phyloP scores from a whole-genome alignment of 1,284 basidiomycete genomes.

The Ceratobasidium sp. region DNA sequence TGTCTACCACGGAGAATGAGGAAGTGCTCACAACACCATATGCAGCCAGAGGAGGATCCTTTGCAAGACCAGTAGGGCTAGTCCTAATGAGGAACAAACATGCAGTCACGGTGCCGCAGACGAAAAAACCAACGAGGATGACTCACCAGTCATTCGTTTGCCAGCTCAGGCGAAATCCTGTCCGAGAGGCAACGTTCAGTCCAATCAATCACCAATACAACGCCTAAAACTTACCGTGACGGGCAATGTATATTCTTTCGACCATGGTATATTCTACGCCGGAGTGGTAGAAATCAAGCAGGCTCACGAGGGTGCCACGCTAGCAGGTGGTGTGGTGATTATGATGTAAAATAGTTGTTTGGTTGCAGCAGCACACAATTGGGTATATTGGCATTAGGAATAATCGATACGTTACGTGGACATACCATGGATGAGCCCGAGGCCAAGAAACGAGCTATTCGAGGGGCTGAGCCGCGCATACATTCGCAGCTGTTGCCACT shows the following conservation, averaged over 20 bases:
- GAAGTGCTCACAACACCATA: constrained; percentile 73
- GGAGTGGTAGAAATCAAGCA: constrained; percentile 53
- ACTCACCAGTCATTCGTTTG: constrained; percentile 69
- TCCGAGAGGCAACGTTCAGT: too few relatives aligned
- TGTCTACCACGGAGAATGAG: background rate
- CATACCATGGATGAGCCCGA: constrained; percentile 40
- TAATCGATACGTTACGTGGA: background rate
- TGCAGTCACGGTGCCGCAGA: too few relatives aligned
- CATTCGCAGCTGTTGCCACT: constrained; percentile 1
- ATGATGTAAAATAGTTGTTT: constrained; percentile 32
- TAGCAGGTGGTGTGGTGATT: constrained; percentile 8
- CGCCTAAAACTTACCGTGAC: constrained; percentile 70
- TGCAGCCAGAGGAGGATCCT: constrained; percentile 81
- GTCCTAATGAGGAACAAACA: constrained; percentile 59
- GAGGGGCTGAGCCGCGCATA: constrained; percentile 26
- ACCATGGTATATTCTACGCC: constrained; percentile 53
- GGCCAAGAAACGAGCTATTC: background rate
- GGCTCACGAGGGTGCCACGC: constrained; percentile 47
- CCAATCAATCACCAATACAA: too few relatives aligned
- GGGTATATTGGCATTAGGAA: constrained; percentile 39
- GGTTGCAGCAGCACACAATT: constrained; percentile 14
- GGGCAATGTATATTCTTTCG: constrained; percentile 80
- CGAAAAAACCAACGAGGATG: too few relatives aligned
- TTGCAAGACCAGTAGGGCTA: constrained; percentile 73
- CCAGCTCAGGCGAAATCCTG: constrained; percentile 82